Percentiles rank a stretch among this genome's conserved stretches.
phyloP scores from a whole-genome alignment of 345 rosid species.

The Aethionema arabicum region DNA sequence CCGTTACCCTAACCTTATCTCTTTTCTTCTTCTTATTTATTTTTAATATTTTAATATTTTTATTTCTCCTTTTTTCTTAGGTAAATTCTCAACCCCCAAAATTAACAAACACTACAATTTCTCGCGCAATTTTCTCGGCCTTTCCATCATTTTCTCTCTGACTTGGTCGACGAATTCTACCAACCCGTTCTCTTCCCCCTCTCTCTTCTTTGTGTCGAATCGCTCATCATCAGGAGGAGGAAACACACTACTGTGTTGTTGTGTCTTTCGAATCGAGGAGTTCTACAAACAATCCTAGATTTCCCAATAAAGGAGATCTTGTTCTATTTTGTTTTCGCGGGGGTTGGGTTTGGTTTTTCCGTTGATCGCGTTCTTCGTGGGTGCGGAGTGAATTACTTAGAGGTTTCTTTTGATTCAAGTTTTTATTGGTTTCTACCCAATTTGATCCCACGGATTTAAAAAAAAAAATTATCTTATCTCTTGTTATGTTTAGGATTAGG shows the following conservation, averaged over 20 bases:
- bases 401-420: not conserved
- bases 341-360: conserved; percentile 34
- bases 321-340: conserved; percentile 14
- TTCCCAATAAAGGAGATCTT: conserved; percentile 24
- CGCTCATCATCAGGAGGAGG: conserved; percentile 25
- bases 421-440: not conserved
- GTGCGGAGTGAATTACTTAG: not conserved
- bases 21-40: conserved; percentile 3
- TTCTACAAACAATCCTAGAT: conserved; percentile 1
- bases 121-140: conserved; percentile 30
- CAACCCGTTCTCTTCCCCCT: conserved; percentile 31
- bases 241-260: not conserved
- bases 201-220: conserved; percentile 8
- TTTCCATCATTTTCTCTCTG: conserved; percentile 41
- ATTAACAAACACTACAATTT: not conserved
- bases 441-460: conserved; percentile 5
- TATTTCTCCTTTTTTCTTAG: conserved; percentile 1
- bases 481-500: conserved; percentile 16
- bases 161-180: conserved; percentile 39
- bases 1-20: conserved; percentile 36
- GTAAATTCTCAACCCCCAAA: conserved; percentile 34
- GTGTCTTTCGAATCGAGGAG: not conserved
- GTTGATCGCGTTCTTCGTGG: conserved; percentile 26
- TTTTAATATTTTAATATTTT: not conserved
- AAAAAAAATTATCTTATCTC: not conserved